Conservation (phyloP, 1,284 basidiomycete species). For the Boletellus deceptivus region DNA sequence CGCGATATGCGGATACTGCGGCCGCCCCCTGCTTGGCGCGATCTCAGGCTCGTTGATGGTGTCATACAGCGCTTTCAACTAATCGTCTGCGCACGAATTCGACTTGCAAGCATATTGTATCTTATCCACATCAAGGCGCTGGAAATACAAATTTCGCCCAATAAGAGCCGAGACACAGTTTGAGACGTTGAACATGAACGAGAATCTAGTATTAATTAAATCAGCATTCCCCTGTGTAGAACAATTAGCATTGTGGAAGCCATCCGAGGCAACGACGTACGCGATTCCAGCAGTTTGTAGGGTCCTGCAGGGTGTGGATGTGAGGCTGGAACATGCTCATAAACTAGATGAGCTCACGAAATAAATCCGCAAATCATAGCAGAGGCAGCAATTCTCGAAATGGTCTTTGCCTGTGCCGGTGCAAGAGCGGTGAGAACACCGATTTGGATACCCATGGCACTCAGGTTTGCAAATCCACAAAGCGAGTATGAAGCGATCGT, state of each 20-base stretch:
- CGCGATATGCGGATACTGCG: neutral
- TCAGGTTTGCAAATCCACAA: slow-evolving; percentile 88
- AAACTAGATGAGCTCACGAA: slow-evolving; percentile 35
- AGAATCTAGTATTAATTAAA: slow-evolving; percentile 29
- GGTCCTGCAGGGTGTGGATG: slow-evolving; percentile 36
- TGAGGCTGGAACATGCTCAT: neutral
- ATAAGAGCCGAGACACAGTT: neutral
- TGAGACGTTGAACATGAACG: neutral
- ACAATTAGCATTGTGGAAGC: slow-evolving; percentile 5
- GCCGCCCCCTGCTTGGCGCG: too few relatives aligned
- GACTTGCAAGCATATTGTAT: too few relatives aligned
- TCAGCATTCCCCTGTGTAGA: slow-evolving; percentile 47
- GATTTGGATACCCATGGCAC: slow-evolving; percentile 86
- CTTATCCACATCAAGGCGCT: too few relatives aligned
- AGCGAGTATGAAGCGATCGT: slow-evolving; percentile 82
- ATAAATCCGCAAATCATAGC: slow-evolving; percentile 83
- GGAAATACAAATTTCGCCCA: too few relatives aligned
- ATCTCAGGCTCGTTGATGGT: too few relatives aligned
- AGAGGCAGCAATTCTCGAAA: slow-evolving; percentile 68
- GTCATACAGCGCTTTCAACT: too few relatives aligned
- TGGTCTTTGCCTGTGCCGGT: slow-evolving; percentile 70
- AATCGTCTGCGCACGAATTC: too few relatives aligned
- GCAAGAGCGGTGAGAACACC: slow-evolving; percentile 85
- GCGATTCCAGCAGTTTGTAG: slow-evolving; percentile 73
- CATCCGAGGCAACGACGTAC: slow-evolving; percentile 36